Base-by-base conservation (phyloP, 176 grass and related monocot species). In the Oryza glumipatula region DNA sequence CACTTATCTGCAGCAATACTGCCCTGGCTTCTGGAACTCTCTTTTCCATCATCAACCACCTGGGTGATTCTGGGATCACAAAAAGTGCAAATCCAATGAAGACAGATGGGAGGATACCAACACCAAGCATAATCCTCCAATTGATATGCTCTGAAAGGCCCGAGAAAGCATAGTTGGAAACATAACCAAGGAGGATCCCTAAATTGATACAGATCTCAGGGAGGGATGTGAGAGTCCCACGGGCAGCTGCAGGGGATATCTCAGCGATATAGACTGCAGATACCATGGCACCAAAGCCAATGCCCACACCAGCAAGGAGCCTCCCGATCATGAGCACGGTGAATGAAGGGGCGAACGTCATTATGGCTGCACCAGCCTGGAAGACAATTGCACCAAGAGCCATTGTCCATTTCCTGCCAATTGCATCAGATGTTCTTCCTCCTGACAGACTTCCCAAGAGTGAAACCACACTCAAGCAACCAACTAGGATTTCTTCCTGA, bases 91-190 rank as follows among this genome's bases (percentile, higher is more conserved):
- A 86, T 19, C 88, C 95, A 17, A 94, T 97, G 79, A 97, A 97
- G 43, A 94, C 78, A 32, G 95, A 97, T 5, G 92, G 95, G 14
- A 97, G 86, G 56, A 97, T 85, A 26, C 95, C 92, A 0, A 97
- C 88, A 32, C 95, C 95, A 58, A 97, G 90, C 95, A 97, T 94
- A 61, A 97, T 91, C 87, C 95, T 97, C 95, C 95, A 97, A 67
- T 84, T 97, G 49, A 94, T 94, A 76, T 94, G 92, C 51, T 93
- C 86, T 11, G 95, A 91, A 36, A 97, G 80, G 78, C 90, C 86
- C 0, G 92, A 94, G 63, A 97, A 94, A 11, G 92, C 95, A 83
- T 97, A 97, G 78, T 97, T 97, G 39, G 92, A 97, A 68, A 97
- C 82, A 64, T 97, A 97, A 30, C 95, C 95, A 1, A 97, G 90